These are phyloP conservation scores for Aspergillus thermomutatus DNA, from an alignment of 2,329 filamentous ascomycete species.

Conservation along the genomic window DNA sequence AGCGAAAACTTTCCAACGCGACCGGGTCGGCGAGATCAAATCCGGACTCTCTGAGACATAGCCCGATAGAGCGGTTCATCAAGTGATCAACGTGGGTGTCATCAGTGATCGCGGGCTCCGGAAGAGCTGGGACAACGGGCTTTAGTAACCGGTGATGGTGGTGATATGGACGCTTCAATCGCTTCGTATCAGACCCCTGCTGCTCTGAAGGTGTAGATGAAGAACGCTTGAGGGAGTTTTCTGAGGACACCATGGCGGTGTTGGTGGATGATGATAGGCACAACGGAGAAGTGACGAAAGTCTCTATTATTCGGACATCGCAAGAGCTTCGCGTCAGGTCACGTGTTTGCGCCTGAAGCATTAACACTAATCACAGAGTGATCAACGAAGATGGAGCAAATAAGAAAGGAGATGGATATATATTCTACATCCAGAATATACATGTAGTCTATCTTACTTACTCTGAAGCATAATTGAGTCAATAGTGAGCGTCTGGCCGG, in stretches of 20 bases:
- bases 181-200: slow-evolving; percentile 26
- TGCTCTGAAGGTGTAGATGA: slow-evolving; percentile 21
- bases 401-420: not conserved
- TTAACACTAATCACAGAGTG: not conserved
- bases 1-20: slow-evolving; percentile 56
- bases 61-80: slow-evolving; percentile 54
- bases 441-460: not conserved
- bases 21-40: slow-evolving; percentile 55
- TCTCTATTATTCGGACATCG: slow-evolving; percentile 7
- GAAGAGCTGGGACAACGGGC: slow-evolving; percentile 27
- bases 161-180: slow-evolving; percentile 38
- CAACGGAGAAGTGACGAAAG: slow-evolving; percentile 6
- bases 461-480: not conserved
- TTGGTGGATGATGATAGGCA: slow-evolving; percentile 7
- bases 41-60: slow-evolving; percentile 50
- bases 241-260: slow-evolving; percentile 30
- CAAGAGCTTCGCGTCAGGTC: slow-evolving; percentile 13
- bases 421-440: not conserved
- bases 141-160: slow-evolving; percentile 41
- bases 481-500: not conserved
- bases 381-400: not conserved
- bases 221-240: slow-evolving; percentile 32
- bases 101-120: slow-evolving; percentile 46
- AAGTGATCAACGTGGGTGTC: slow-evolving; percentile 53
- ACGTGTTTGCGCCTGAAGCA: slow-evolving; percentile 25